These are phyloP conservation scores for Kurtzmaniella natalensis DNA, from an alignment of 1,139 yeast species.

Conservation along the genomic window DNA sequence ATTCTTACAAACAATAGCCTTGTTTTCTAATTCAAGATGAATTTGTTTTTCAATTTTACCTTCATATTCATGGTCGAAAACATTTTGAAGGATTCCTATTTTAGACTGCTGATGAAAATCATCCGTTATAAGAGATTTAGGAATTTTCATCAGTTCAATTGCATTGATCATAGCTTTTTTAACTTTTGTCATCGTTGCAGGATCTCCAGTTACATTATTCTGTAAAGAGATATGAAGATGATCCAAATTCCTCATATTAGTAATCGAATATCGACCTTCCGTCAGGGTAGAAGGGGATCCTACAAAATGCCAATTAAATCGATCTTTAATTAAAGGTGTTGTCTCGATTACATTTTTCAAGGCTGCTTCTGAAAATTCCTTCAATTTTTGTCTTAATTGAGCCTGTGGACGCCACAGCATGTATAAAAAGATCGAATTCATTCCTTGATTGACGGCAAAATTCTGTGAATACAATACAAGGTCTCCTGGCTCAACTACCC, in stretches of 20 bases:
- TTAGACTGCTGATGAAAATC: no score
- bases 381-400: slow-evolving; percentile 3
- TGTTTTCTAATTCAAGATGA: slow-evolving; percentile 3
- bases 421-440: slow-evolving; percentile 12
- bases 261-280: slow-evolving; percentile 7
- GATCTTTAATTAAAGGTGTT: slow-evolving; percentile 3
- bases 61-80: not conserved
- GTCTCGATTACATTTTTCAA: slow-evolving; percentile 1
- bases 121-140: slow-evolving; percentile 1
- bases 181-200: slow-evolving; percentile 5
- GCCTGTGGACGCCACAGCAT: slow-evolving; percentile 14
- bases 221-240: slow-evolving; percentile 8
- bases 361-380: slow-evolving; percentile 4
- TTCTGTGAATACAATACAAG: slow-evolving; percentile 13
- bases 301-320: slow-evolving; percentile 7
- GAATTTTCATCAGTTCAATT: slow-evolving; percentile 2
- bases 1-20: slow-evolving; percentile 2
- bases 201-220: slow-evolving; percentile 6
- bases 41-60: no score
- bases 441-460: slow-evolving; percentile 9
- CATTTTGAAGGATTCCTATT: not conserved
- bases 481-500: slow-evolving; percentile 4
- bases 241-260: slow-evolving; percentile 8
- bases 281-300: slow-evolving; percentile 7
- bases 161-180: slow-evolving; percentile 4